phyloP scores from a whole-genome alignment of 805 yeast genomes.

The Pichia phayaonensis region DNA sequence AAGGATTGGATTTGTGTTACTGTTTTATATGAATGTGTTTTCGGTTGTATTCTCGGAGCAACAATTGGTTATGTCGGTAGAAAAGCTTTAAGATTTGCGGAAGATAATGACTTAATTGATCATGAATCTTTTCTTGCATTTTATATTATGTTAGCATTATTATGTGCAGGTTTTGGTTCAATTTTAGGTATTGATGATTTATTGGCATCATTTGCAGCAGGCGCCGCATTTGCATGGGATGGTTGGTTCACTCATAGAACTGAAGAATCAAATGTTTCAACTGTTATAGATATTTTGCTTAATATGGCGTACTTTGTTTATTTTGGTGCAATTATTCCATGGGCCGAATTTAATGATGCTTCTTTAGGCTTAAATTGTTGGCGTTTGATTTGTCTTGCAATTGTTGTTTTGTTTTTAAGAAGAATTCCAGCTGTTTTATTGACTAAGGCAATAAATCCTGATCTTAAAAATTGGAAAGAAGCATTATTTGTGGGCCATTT shows the following conservation, averaged over 20 bases:
- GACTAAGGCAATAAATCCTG: slow-evolving; percentile 52
- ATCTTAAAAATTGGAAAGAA: slow-evolving; percentile 56
- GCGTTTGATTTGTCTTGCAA: slow-evolving; percentile 44
- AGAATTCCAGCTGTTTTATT: slow-evolving; percentile 50
- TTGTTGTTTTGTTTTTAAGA: slow-evolving; percentile 43
- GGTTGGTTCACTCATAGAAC: slow-evolving; percentile 56
- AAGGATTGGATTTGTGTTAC: slow-evolving; percentile 58
- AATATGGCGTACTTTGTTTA: slow-evolving; percentile 63
- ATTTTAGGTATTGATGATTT: slow-evolving; percentile 66
- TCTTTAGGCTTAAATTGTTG: slow-evolving; percentile 41
- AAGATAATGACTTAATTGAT: slow-evolving; percentile 45
- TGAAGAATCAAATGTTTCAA: slow-evolving; percentile 55
- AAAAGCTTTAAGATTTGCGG: slow-evolving; percentile 46
- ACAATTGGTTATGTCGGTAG: slow-evolving; percentile 45
- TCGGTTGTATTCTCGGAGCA: slow-evolving; percentile 48
- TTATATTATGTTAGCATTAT: slow-evolving; percentile 45
- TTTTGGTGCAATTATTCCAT: slow-evolving; percentile 64
- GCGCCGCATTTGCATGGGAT: slow-evolving; percentile 68
- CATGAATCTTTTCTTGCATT: slow-evolving; percentile 52
- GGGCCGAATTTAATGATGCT: slow-evolving; percentile 50
- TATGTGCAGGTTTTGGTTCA: slow-evolving; percentile 57
- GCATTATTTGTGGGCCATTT: slow-evolving; percentile 68
- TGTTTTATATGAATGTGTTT: slow-evolving; percentile 52
- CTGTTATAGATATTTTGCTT: slow-evolving; percentile 55
- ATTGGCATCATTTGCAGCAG: slow-evolving; percentile 66